Conservation (phyloP, 148 eudicot species). For the Vaccinium vitisidaea region DNA sequence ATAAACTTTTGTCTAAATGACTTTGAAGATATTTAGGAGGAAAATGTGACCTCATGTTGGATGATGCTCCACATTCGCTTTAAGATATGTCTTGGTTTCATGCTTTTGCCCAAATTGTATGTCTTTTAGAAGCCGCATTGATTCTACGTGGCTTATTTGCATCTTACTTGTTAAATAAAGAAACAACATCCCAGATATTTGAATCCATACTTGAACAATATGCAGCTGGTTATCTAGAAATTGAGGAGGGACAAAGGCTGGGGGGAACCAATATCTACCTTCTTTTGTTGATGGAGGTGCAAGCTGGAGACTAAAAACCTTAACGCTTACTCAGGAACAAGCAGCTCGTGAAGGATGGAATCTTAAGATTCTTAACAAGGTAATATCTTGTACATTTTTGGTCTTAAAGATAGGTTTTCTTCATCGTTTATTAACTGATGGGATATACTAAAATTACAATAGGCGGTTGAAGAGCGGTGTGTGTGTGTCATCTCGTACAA, state of each 20-base stretch:
- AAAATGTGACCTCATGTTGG: too few species aligned
- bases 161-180: slow-evolving; percentile 25
- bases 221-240: slow-evolving; percentile 80
- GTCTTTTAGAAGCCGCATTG: not conserved
- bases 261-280: slow-evolving; percentile 41
- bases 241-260: slow-evolving; percentile 40
- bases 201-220: slow-evolving; percentile 65
- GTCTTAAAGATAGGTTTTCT: too few species aligned
- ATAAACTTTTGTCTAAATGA: too few species aligned
- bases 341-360: slow-evolving; percentile 80
- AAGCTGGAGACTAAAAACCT: slow-evolving; percentile 93
- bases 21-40: too few species aligned
- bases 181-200: slow-evolving; percentile 58
- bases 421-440: too few species aligned
- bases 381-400: slow-evolving; percentile 6
- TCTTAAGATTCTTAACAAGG: slow-evolving; percentile 64
- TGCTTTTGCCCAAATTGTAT: too few species aligned
- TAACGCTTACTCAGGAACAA: slow-evolving; percentile 87
- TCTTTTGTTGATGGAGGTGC: slow-evolving; percentile 91
- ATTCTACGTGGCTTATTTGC: not conserved
- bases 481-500: too few species aligned
- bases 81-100: too few species aligned
- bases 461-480: too few species aligned
- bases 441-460: too few species aligned
- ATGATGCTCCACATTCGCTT: too few species aligned